Percentiles rank a stretch among this genome's conserved stretches.
Evolutionary conservation across 2,329 filamentous ascomycete genomes (phyloP).

Genomic region (Claviceps paspali): DNA sequence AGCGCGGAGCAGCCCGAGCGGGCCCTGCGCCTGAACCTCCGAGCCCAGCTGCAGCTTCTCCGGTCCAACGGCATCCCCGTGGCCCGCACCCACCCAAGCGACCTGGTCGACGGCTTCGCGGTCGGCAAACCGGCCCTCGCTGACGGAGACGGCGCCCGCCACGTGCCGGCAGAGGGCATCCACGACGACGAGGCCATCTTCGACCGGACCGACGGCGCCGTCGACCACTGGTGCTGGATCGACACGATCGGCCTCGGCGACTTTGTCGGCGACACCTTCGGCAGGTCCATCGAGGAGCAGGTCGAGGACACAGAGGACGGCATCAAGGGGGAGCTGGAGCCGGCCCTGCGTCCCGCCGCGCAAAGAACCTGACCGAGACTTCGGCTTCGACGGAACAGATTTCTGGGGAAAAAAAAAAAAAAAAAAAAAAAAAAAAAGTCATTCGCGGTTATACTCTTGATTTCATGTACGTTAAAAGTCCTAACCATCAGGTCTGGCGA

Average conservation of each 20-base stretch:
- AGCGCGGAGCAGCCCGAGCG: constrained; percentile 42
- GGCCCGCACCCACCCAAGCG: constrained; percentile 31
- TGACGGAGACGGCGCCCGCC: constrained; percentile 3
- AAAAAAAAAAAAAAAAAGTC: too few species aligned
- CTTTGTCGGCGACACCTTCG: constrained; percentile 12
- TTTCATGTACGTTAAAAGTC: too few species aligned
- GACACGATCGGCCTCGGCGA: constrained; percentile 34
- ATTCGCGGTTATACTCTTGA: too few species aligned
- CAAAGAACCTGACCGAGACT: not conserved
- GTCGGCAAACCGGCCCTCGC: constrained; percentile 20
- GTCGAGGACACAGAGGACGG: constrained; percentile 20
- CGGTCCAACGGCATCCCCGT: constrained; percentile 34
- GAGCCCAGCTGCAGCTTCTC: constrained; percentile 42
- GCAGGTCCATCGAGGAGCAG: constrained; percentile 16
- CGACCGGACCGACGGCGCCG: constrained; percentile 22
- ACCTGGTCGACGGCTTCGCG: constrained; percentile 32
- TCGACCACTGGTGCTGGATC: constrained; percentile 38
- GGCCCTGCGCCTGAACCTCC: constrained; percentile 41
- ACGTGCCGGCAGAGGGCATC: constrained; percentile 20
- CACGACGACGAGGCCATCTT: constrained; percentile 37
- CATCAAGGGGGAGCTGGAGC: constrained; percentile 22
- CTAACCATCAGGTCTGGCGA: too few species aligned
- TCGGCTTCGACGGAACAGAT: constrained; percentile 3
- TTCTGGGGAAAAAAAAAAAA: too few species aligned
- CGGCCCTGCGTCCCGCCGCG: constrained; percentile 6